A percentile compares a stretch with the other conserved stretches of the same genome.
These are phyloP conservation scores for Annulohypoxylon nitens DNA, from an alignment of 495 filamentous ascomycete species.

Conservation along the genomic window DNA sequence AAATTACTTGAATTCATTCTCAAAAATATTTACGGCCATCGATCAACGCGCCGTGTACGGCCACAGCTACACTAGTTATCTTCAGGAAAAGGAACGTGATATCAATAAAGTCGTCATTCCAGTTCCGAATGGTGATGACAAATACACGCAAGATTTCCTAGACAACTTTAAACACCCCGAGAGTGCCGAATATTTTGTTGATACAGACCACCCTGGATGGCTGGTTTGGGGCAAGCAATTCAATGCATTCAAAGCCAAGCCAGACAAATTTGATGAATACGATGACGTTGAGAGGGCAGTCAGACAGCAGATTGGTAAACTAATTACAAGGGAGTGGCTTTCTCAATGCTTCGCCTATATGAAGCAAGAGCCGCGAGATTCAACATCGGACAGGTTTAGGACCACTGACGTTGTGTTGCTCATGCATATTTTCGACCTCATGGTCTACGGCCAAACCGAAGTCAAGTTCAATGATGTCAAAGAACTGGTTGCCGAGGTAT, in stretches of 20 bases:
- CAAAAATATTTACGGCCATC: conserved; percentile 82
- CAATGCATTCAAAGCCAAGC: conserved; percentile 78
- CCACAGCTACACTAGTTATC: conserved; percentile 87
- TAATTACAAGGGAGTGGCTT: conserved; percentile 88
- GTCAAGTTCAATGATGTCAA: conserved; percentile 91
- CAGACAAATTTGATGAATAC: conserved; percentile 77
- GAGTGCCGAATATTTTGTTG: conserved; percentile 84
- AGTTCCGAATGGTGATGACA: conserved; percentile 77
- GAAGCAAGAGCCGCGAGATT: conserved; percentile 96
- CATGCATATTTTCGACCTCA: conserved; percentile 87
- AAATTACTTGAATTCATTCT: conserved; percentile 83
- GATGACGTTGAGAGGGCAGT: conserved; percentile 83
- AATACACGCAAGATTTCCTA: conserved; percentile 83
- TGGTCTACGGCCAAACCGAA: conserved; percentile 77
- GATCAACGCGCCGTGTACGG: conserved; percentile 87
- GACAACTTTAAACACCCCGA: conserved; percentile 82
- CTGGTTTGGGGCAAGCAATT: conserved; percentile 93
- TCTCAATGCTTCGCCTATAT: conserved; percentile 88
- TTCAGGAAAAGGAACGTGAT: conserved; percentile 79
- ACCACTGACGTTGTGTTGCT: conserved; percentile 88
- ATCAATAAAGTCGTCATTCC: conserved; percentile 79
- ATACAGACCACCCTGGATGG: conserved; percentile 95
- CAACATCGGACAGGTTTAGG: conserved; percentile 85
- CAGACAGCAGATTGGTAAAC: conserved; percentile 82
- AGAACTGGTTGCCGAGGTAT: conserved; percentile 77